phyloP scores from a whole-genome alignment of 768 basidiomycete species.

The Fibroporia radiculosa region DNA sequence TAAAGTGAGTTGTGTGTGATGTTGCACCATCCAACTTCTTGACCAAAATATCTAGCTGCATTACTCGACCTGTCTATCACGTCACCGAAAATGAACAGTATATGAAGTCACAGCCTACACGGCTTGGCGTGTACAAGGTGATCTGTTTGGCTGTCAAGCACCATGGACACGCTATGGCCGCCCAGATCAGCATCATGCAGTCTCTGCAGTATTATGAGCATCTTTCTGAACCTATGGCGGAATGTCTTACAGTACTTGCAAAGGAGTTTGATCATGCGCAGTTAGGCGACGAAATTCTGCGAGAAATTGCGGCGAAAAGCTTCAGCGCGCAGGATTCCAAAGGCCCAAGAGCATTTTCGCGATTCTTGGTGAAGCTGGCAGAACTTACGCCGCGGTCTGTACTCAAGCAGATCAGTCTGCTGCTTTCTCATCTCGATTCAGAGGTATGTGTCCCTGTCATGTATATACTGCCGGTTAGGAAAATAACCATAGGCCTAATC shows the following conservation, averaged over 20 bases:
- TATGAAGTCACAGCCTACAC: slow-evolving; percentile 75
- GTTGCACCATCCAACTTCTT: background rate
- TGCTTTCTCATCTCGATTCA: slow-evolving; percentile 83
- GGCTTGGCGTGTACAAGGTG: slow-evolving; percentile 73
- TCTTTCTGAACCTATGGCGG: slow-evolving; percentile 89
- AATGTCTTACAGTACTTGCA: slow-evolving; percentile 70
- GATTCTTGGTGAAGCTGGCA: slow-evolving; percentile 73
- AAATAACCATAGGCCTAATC: background rate
- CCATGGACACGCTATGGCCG: slow-evolving; percentile 75
- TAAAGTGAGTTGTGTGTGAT: slow-evolving; percentile 79
- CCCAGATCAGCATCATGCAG: slow-evolving; percentile 88
- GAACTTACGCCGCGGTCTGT: slow-evolving; percentile 76
- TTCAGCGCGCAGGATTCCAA: slow-evolving; percentile 84
- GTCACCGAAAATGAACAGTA: slow-evolving; percentile 80
- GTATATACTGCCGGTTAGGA: too few relatives aligned
- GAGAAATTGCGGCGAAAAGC: slow-evolving; percentile 73
- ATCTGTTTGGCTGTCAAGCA: slow-evolving; percentile 90
- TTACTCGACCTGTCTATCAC: slow-evolving; percentile 83
- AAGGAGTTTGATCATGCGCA: slow-evolving; percentile 86
- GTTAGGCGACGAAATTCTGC: slow-evolving; percentile 84
- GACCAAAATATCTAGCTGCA: slow-evolving; percentile 45
- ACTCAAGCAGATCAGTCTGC: slow-evolving; percentile 81
- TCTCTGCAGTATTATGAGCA: slow-evolving; percentile 92
- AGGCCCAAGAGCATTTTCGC: slow-evolving; percentile 76
- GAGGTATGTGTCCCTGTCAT: slow-evolving; percentile 63